Base-by-base conservation (phyloP, 2,329 filamentous ascomycete species). In the Drechslerella stenobrocha region DNA sequence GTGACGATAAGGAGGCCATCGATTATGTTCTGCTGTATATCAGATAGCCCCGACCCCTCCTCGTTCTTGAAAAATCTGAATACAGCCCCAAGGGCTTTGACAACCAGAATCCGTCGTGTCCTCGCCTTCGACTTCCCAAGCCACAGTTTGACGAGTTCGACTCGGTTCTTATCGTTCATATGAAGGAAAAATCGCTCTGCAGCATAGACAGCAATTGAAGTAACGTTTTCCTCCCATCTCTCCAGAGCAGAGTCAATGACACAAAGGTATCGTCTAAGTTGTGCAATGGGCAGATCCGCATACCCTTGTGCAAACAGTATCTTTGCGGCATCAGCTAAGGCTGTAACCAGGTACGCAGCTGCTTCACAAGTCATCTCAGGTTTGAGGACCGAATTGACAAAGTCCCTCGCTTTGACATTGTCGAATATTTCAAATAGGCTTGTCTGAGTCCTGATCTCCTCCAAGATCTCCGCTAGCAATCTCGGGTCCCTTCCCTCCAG, bases 351-450 rank as follows among this genome's bases (percentile, higher is more conserved):
- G n/a, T 78, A 78, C 71, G 83, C 81, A 11, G 80, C 79, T 0
- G 84, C 83, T 71, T 87, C 84, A 23, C 83, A 83, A 2, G 87
- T 79, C 20, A 88, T 78, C 60, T 88, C 86, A 0, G 83, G 84
- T 22, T 83, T 82, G 15, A 87, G 79, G 70, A 76, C 74, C 28
- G 76, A 74, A 11, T 77, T 78, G 6, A 74, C 75, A 59, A 79
- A 74, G 47, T 75, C 72, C 28, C 76, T 76, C 9, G 77, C 76
- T 11, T 76, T 75, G 1, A 79, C 64, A 37, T 70, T 73, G 18
- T 75, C 70, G 44, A 78, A 74, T 4, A 71, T 57, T 7, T 74
- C 70, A 8, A 77, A 71, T 76, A 71, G 32, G 11, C 64, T 44
- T 3, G 64, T 63, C 37, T 63, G 46, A 15, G 30, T 15, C 35